Evolutionary conservation across 139 green algal species (phyloP).

Genomic region (Chlorella sp.): DNA sequence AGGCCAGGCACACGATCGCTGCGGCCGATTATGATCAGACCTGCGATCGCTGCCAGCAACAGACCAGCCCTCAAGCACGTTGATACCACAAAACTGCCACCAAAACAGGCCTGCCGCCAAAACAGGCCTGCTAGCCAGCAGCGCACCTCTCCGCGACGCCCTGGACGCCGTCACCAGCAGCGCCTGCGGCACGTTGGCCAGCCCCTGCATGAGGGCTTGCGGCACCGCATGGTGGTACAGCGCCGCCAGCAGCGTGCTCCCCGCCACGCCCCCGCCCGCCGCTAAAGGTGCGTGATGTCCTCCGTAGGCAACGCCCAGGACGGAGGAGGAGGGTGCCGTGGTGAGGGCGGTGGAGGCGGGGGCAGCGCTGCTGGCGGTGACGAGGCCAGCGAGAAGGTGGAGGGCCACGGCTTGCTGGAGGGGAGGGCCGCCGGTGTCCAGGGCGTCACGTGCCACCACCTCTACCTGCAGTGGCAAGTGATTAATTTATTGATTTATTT

Average conservation of each 20-base stretch:
- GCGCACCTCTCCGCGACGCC: constrained; percentile 3
- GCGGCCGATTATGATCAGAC: not conserved
- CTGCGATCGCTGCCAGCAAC: no score
- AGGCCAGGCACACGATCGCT: not conserved
- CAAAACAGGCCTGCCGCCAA: no score
- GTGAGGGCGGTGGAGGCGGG: not conserved
- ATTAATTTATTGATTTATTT: no score
- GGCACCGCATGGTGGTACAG: constrained; percentile 41
- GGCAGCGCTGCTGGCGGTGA: constrained; percentile 29
- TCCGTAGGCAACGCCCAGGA: not conserved
- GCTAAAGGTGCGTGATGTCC: not conserved
- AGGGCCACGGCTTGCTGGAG: constrained; percentile 49
- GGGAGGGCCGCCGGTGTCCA: constrained; percentile 20
- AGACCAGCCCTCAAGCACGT: not conserved
- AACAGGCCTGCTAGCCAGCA: no score
- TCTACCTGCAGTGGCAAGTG: no score
- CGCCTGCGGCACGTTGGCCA: constrained; percentile 18
- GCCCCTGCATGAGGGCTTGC: constrained; percentile 40
- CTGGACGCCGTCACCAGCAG: constrained; percentile 18
- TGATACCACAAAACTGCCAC: not conserved
- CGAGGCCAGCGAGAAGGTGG: constrained; percentile 49
- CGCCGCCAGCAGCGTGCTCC: constrained; percentile 19
- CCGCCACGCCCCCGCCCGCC: not conserved
- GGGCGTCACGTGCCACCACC: constrained; percentile 36
- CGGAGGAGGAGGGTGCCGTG: not conserved